These are phyloP conservation scores for Coemansia javaensis DNA, from an alignment of 192 early-diverging fungal species.

Conservation along the genomic window DNA sequence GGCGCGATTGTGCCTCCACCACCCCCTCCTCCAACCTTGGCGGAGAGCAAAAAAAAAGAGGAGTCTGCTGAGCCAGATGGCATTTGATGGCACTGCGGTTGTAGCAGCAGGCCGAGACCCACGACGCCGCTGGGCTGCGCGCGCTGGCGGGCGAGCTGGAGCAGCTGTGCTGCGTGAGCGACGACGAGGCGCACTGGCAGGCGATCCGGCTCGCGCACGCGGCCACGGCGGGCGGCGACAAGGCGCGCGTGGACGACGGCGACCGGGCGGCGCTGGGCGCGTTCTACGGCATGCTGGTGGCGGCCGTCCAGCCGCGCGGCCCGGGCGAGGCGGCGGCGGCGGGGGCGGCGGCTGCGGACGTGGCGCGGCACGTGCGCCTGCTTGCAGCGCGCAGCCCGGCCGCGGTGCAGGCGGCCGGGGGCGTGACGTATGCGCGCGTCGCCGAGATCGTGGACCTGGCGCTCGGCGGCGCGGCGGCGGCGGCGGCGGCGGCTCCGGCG, in stretches of 20 bases:
- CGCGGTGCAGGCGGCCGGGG: not conserved
- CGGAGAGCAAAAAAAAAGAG: not conserved
- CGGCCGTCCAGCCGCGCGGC: not conserved
- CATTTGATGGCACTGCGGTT: too few relatives aligned
- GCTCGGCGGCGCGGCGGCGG: not conserved
- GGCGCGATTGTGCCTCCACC: too few relatives aligned
- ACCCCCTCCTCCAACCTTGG: not conserved
- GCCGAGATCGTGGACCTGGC: conserved; percentile 9
- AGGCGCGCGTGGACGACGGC: not conserved
- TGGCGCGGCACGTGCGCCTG: conserved; percentile 11
- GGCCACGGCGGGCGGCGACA: not conserved
- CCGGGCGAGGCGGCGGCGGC: conserved; percentile 15
- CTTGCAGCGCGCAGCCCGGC: conserved; percentile 3
- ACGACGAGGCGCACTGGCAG: conserved; percentile 12
- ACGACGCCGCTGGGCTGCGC: conserved; percentile 7
- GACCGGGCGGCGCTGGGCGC: not conserved
- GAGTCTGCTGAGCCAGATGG: too few relatives aligned
- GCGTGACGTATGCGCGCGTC: conserved; percentile 6
- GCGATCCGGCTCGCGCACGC: conserved; percentile 32
- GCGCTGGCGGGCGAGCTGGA: conserved; percentile 26
- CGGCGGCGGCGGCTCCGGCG: not conserved
- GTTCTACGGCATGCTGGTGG: conserved; percentile 20
- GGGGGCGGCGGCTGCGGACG: not conserved
- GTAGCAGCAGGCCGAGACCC: conserved; percentile 14
- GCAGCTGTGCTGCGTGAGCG: conserved; percentile 4